Conservation (phyloP, 305 asterid species). For the Solanum hybrid region DNA sequence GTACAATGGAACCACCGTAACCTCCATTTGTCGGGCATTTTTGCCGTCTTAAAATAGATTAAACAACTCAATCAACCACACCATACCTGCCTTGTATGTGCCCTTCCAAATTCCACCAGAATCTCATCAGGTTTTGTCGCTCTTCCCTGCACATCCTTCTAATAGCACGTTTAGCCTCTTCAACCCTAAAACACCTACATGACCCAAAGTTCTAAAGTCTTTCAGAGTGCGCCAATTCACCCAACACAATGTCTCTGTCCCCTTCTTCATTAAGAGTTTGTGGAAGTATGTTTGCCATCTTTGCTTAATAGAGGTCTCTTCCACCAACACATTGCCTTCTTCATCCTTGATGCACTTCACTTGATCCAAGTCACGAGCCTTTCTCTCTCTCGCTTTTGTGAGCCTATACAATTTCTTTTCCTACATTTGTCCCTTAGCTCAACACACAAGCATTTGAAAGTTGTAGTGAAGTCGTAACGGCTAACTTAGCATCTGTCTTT, state of each 20-base stretch:
- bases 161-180: not conserved
- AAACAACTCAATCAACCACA: not conserved
- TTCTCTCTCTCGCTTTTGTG: not conserved
- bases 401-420: not conserved
- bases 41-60: not conserved
- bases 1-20: not conserved
- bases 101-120: not conserved
- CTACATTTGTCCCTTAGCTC: not conserved
- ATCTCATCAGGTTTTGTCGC: not conserved
- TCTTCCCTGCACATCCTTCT: not conserved
- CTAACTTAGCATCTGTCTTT: not conserved
- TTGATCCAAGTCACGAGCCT: not conserved
- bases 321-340: not conserved
- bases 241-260: not conserved
- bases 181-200: not conserved
- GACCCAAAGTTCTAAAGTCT: not conserved
- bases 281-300: not conserved
- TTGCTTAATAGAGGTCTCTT: not conserved
- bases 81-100: not conserved
- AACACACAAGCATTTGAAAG: not conserved
- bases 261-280: not conserved
- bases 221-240: not conserved
- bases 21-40: not conserved
- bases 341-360: not conserved
- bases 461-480: not conserved